Evolutionary conservation across 1,284 basidiomycete genomes (phyloP).

Genomic region (Leccinum griseonigrum): DNA sequence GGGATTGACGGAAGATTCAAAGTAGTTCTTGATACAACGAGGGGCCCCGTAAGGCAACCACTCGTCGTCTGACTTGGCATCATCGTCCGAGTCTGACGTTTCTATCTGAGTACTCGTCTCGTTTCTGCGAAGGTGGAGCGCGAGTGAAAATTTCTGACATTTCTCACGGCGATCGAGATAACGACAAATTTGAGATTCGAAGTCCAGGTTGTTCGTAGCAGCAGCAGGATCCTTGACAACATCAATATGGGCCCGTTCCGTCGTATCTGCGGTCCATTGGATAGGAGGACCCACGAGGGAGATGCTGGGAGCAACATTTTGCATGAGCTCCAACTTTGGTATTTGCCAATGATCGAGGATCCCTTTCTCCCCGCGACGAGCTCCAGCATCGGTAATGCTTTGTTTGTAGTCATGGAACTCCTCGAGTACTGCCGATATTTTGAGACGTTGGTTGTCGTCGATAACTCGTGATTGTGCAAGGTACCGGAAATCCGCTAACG

Average conservation of each 20-base stretch:
- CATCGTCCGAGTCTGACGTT: neutral
- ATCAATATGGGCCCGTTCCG: neutral
- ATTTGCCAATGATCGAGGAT: neutral
- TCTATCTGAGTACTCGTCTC: neutral
- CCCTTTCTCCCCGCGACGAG: neutral
- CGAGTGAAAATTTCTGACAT: neutral
- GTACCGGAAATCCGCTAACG: neutral
- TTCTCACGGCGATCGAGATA: neutral
- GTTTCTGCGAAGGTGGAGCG: neutral
- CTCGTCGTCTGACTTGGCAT: neutral
- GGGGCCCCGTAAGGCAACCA: neutral
- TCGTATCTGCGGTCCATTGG: neutral
- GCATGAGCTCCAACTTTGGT: neutral
- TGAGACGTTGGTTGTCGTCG: neutral
- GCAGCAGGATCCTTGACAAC: neutral
- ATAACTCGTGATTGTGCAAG: neutral
- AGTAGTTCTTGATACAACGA: neutral
- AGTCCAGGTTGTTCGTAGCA: neutral
- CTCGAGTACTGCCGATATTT: neutral
- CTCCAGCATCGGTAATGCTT: neutral
- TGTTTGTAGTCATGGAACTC: neutral
- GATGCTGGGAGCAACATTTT: neutral
- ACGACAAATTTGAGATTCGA: neutral
- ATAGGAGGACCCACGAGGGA: neutral
- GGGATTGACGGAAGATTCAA: neutral